Base-by-base conservation (phyloP, 2,329 filamentous ascomycete genomes). In the Fusarium sp. region DNA sequence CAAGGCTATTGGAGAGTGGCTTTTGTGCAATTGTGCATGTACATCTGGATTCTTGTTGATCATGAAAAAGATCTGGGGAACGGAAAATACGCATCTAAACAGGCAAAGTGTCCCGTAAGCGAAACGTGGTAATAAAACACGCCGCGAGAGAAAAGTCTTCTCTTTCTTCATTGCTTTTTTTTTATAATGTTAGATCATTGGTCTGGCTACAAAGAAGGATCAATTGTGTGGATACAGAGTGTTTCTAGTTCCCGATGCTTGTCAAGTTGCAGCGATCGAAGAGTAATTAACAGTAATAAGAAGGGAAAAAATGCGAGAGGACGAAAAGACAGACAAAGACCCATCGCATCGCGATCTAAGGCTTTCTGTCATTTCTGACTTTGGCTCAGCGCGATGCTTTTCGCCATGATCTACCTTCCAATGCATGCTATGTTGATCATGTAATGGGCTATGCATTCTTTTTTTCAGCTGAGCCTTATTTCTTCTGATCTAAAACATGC, bases 61-160 rank as follows among this genome's bases (percentile, higher is more conserved):
- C n/a, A 53, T 70, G 66, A 51, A 62, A 65, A 56, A 44, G 55
- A 67, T 63, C 62, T 50, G 67, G 66, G 67, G 57, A 56, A 53
- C 30, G 45, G 38, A 16, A 30, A 45, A 52, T 28, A 20, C 41
- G 26, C 41, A 28, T 40, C 45, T 26, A 18, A 41, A 41, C 18
- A 18, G 12, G 16, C 15, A 20, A 33, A 37, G 15, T 53, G 23
- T n/a, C 23, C 37, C 42, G 38, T 26, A 63, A 40, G 41, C 50
- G 53, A 57, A 70, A 64, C 57, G 40, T 54, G 49, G 34, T 30
- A 38, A 30, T 65, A 53, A 65, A 58, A 60, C 60, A 65, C 31
- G 49, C 49, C 38, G 31, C 20, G 11, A 28, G 41, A 55, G 38
- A 59, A 67, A 67, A 62, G 34, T 67, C 50, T 62, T 42, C 41